Evolutionary conservation across 2,329 filamentous ascomycete species (phyloP), one percentile per base, ranked within the genome.

Genomic region (Fusarium protoensiforme): DNA sequence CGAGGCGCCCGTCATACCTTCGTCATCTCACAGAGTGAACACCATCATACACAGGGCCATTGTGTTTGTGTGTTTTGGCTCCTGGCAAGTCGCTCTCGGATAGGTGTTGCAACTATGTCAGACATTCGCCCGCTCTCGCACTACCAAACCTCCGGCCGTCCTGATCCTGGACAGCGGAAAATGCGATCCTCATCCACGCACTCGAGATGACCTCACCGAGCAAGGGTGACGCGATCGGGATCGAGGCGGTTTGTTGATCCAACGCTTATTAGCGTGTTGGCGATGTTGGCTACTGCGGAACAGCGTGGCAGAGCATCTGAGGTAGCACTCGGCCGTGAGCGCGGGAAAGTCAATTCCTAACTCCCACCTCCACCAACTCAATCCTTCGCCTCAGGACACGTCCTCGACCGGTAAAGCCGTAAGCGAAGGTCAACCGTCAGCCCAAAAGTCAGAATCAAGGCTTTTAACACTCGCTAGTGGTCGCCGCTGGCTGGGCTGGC

Each of bases 21-120:
- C 66, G 66, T 77, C 76, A 78, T 77, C 61, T 57, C 53, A 65
- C 71, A 67, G 62, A 64, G 36, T 24, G 43, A 57, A 41, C 31
- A 61, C 53, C 35, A 14, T 27, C 41, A 22, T 56, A 67, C 35
- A 61, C 51, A 29, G 33, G 41, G 54, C 46, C 35, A 68, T 62
- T 60, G 38, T 54, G 18, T 59, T 31, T 60, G 51, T 48, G 43
- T 51, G 46, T 51, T 51, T 51, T 62, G 27, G 51, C 51, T 54
- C 53, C 18, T 53, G 20, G 61, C 27, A 65, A 38, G 38, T 41
- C 24, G 31, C 33, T 9, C 6, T 46, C 29, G 27, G 36, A 61
- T 57, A 46, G 24, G 18, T 31, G 33, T 53, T 35, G 38, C 27
- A 31, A 31, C 20, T 18, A 24, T 22, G 20, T 56, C 43, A 35